phyloP scores from a whole-genome alignment of 106 monocot species.

The Vanilla planifolia region DNA sequence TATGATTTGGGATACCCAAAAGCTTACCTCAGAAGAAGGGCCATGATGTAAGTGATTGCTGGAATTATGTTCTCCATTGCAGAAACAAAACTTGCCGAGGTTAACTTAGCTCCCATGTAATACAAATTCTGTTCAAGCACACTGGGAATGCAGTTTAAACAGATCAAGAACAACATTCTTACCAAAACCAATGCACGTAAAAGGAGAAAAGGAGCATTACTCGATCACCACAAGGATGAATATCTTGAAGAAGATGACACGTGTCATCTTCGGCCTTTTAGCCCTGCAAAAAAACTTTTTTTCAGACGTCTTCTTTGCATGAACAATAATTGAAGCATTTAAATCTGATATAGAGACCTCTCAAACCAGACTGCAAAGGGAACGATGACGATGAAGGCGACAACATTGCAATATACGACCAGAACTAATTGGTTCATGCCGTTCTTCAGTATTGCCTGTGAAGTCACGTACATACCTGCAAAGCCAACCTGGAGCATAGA shows the following conservation, averaged over 20 bases:
- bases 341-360: slow-evolving; percentile 31
- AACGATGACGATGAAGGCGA: slow-evolving; percentile 34
- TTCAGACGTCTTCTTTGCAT: no score
- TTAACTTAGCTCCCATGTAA: slow-evolving; percentile 64
- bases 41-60: slow-evolving; percentile 69
- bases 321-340: no score
- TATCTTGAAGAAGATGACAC: slow-evolving; percentile 50
- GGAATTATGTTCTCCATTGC: slow-evolving; percentile 73
- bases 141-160: slow-evolving; percentile 30
- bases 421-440: slow-evolving; percentile 58
- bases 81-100: slow-evolving; percentile 62
- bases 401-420: slow-evolving; percentile 44
- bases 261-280: slow-evolving; percentile 58
- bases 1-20: no score
- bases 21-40: slow-evolving; percentile 51
- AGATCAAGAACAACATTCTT: neutral
- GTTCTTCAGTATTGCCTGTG: slow-evolving; percentile 29
- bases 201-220: slow-evolving; percentile 20
- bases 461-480: slow-evolving; percentile 43
- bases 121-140: slow-evolving; percentile 85
- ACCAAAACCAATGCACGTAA: neutral
- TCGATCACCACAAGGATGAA: slow-evolving; percentile 48
- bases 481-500: slow-evolving; percentile 38
- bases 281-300: no score
- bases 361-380: slow-evolving; percentile 54